Base-by-base conservation (phyloP, 1,284 basidiomycete species). In the Malassezia nana region DNA sequence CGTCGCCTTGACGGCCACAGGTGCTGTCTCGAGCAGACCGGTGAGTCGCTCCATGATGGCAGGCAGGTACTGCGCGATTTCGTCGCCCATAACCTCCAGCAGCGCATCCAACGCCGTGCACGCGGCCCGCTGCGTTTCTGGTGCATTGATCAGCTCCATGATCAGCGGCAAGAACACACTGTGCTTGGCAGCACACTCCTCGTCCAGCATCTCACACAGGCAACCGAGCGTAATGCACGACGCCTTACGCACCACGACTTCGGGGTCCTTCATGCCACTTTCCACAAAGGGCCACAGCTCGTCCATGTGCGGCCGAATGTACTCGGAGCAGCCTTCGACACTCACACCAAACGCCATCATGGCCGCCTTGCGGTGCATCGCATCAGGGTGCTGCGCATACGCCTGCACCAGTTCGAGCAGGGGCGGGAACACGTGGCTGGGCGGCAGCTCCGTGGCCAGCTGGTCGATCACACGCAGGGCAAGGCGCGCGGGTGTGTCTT, bases 321-420 rank as follows among this genome's bases (percentile, higher is more conserved):
- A 98, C 78, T 98, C 90, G 76, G 87, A 90, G 79, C 92, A 96
- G 22, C 94, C 94, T 76, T 99, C 94, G 55, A 98, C 90, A 44
- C 85, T 83, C 45, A 98, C 89, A 66, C 92, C 94, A 55, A 99
- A 85, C 4, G 92, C 86, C 74, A 95, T 89, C 78, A 98, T 85
- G 6, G 91, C 94, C 45, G 89, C 88, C 63, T 94, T 91, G 59
- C 94, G 86, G 67, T 79, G 77, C 64, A 81, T 76, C 50, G 82
- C 78, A 55, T 71, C 66, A 43, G 62, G 53, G 57, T 66, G 62
- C 46, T 46, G 24, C 52, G 68, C 66, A 55, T 72, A 74, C 32
- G 59, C 82, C 60, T 76, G 76, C 60, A 77, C 75, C 55, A 71
- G 73, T 49, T 76, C 77, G 57, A 86, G 86, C 46, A 99, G 83